Evolutionary conservation across 2,329 filamentous ascomycete species (phyloP).

Genomic region (Rhynchosporium agropyri): DNA sequence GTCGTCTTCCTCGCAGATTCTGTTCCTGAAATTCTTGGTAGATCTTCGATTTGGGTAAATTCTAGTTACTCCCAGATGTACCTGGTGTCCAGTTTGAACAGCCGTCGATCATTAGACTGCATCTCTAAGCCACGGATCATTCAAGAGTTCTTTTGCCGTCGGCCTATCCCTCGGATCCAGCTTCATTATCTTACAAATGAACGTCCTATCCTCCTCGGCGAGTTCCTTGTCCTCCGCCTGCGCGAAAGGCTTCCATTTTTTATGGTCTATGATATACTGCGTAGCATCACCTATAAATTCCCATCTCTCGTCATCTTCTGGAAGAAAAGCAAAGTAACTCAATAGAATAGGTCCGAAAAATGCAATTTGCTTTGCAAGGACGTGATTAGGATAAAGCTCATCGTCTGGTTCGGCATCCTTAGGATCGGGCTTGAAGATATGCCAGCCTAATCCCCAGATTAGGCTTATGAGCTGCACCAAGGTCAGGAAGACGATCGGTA

Average conservation of each 20-base stretch:
- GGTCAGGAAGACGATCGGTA: conserved; percentile 16
- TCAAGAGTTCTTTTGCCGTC: conserved; percentile 34
- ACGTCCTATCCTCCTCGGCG: conserved; percentile 28
- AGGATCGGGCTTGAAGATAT: conserved; percentile 33
- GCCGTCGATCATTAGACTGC: conserved; percentile 13
- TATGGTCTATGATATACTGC: conserved; percentile 28
- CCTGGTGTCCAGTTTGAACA: not conserved
- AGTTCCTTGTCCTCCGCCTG: conserved; percentile 27
- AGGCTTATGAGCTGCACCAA: conserved; percentile 30
- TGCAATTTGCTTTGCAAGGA: conserved; percentile 28
- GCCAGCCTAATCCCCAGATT: conserved; percentile 29
- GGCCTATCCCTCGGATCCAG: conserved; percentile 37
- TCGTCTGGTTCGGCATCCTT: conserved; percentile 32
- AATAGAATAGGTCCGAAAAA: conserved; percentile 29
- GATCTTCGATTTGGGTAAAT: too few species aligned
- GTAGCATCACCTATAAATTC: conserved; percentile 25
- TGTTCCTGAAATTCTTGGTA: too few species aligned
- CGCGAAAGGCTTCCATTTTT: conserved; percentile 27
- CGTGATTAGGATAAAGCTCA: conserved; percentile 27
- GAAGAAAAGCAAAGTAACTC: conserved; percentile 29
- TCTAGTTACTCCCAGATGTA: too few species aligned
- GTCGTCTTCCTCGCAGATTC: too few species aligned
- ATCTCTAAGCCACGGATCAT: conserved; percentile 26
- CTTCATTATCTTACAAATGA: conserved; percentile 11
- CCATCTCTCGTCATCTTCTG: conserved; percentile 28